Evolutionary conservation across 371 early-diverging fungal genomes (phyloP).

Genomic region (Saksenaea vasiformis): DNA sequence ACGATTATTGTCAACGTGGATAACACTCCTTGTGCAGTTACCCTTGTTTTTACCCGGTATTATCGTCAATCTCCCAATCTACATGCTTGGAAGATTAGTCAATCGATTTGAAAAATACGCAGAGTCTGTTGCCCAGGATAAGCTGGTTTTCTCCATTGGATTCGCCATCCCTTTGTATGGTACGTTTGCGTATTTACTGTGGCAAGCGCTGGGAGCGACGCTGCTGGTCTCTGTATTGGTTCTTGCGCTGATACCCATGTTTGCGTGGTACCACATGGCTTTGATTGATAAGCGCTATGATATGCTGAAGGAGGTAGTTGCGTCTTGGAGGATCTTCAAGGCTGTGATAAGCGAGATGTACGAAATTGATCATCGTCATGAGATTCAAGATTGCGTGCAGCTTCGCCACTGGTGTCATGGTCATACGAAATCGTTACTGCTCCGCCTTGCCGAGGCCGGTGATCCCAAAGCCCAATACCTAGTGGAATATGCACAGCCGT

Average conservation of each 20-base stretch:
- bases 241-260: conserved; percentile 37
- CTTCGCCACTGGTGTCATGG: conserved; percentile 42
- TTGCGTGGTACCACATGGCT: conserved; percentile 55
- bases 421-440: conserved; percentile 21
- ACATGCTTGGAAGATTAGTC: conserved; percentile 42
- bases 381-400: conserved; percentile 40
- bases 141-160: conserved; percentile 40
- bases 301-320: conserved; percentile 43
- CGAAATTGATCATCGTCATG: conserved; percentile 25
- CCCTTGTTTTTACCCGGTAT: conserved; percentile 61
- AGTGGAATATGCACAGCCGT: conserved; percentile 30
- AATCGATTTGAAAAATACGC: conserved; percentile 52
- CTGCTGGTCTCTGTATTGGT: conserved; percentile 29
- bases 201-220: conserved; percentile 35
- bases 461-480: conserved; percentile 34
- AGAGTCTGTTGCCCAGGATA: conserved; percentile 58
- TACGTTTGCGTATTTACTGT: conserved; percentile 30
- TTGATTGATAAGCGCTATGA: conserved; percentile 54
- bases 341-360: conserved; percentile 32
- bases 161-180: conserved; percentile 43
- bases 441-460: conserved; percentile 22
- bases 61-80: conserved; percentile 56
- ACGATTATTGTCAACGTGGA: conserved; percentile 37
- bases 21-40: conserved; percentile 41
- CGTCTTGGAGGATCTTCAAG: conserved; percentile 51